A percentile compares a stretch with the other conserved stretches of the same genome.
These are phyloP conservation scores for Aspergillus ellipticus DNA, from an alignment of 495 filamentous ascomycete species.

Conservation along the genomic window DNA sequence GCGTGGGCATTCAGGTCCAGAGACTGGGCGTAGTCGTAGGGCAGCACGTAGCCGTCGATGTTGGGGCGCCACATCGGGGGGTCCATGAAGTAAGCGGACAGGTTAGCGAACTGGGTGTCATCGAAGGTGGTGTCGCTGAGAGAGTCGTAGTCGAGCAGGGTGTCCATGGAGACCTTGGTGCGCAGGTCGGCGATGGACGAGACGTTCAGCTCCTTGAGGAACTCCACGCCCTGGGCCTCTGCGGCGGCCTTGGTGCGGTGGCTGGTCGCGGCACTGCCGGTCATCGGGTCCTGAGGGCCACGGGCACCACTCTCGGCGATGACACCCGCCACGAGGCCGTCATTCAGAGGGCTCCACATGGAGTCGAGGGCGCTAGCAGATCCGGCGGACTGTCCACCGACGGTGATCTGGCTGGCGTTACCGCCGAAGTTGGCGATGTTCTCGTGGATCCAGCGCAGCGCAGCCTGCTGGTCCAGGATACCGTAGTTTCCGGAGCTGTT, in stretches of 20 bases:
- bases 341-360: constrained; percentile 14
- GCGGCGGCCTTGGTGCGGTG: constrained; percentile 13
- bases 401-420: constrained; percentile 36
- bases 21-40: constrained; percentile 10
- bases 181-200: constrained; percentile 5
- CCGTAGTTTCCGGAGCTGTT: constrained; percentile 36
- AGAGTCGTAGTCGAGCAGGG: constrained; percentile 5
- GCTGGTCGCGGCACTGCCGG: constrained; percentile 11
- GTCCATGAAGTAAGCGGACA: constrained; percentile 8
- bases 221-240: constrained; percentile 12
- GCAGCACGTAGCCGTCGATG: constrained; percentile 18
- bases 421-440: constrained; percentile 45
- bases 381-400: constrained; percentile 48
- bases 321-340: constrained; percentile 6
- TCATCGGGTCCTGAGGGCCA: constrained; percentile 12
- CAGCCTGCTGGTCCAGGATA: constrained; percentile 36
- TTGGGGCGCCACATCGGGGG: constrained; percentile 16
- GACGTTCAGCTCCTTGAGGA: constrained; percentile 10
- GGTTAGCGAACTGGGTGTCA: constrained; percentile 13
- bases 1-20: constrained; percentile 7
- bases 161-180: constrained; percentile 4
- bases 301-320: constrained; percentile 19
- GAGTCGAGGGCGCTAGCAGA: constrained; percentile 33
- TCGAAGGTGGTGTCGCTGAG: constrained; percentile 9
- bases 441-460: constrained; percentile 43